Conservation (phyloP, 2,329 filamentous ascomycete species). For the Penicillium sp. region DNA sequence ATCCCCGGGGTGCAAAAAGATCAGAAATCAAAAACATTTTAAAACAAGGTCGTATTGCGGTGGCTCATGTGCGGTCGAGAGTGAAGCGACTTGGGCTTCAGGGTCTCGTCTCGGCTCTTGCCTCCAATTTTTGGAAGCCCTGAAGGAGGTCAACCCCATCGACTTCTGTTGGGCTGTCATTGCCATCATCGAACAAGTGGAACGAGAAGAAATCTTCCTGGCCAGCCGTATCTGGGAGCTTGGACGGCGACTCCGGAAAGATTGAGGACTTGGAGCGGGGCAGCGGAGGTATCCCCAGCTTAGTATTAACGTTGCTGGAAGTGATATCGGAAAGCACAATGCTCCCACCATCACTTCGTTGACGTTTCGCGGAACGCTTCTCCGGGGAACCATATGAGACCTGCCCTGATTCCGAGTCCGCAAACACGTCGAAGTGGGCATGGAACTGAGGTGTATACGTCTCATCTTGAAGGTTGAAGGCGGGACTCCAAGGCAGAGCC, state of each 20-base stretch:
- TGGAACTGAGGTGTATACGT: slow-evolving; percentile 41
- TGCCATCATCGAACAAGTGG: slow-evolving; percentile 46
- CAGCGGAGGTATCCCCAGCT: slow-evolving; percentile 34
- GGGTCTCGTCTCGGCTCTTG: slow-evolving; percentile 32
- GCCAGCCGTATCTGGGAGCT: slow-evolving; percentile 33
- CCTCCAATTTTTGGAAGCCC: slow-evolving; percentile 48
- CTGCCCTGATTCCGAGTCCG: slow-evolving; percentile 39
- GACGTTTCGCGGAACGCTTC: slow-evolving; percentile 52
- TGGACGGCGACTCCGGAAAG: slow-evolving; percentile 42
- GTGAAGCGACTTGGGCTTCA: slow-evolving; percentile 29
- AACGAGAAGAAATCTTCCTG: slow-evolving; percentile 49
- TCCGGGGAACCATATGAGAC: slow-evolving; percentile 52
- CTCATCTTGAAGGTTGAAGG: slow-evolving; percentile 52
- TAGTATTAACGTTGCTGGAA: slow-evolving; percentile 36
- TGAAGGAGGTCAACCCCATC: slow-evolving; percentile 47
- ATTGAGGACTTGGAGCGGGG: slow-evolving; percentile 35
- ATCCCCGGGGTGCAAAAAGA: slow-evolving; percentile 1
- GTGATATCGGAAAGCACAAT: slow-evolving; percentile 50
- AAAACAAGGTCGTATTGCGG: slow-evolving; percentile 37
- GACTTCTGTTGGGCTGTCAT: slow-evolving; percentile 43
- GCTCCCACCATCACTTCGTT: slow-evolving; percentile 48
- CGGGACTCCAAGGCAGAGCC: slow-evolving; percentile 46
- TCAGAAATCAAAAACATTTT: background rate
- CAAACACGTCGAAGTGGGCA: slow-evolving; percentile 56
- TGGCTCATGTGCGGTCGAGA: slow-evolving; percentile 32